Evolutionary conservation across 2,329 filamentous ascomycete species (phyloP).

Genomic region (Alternaria metachromatica): DNA sequence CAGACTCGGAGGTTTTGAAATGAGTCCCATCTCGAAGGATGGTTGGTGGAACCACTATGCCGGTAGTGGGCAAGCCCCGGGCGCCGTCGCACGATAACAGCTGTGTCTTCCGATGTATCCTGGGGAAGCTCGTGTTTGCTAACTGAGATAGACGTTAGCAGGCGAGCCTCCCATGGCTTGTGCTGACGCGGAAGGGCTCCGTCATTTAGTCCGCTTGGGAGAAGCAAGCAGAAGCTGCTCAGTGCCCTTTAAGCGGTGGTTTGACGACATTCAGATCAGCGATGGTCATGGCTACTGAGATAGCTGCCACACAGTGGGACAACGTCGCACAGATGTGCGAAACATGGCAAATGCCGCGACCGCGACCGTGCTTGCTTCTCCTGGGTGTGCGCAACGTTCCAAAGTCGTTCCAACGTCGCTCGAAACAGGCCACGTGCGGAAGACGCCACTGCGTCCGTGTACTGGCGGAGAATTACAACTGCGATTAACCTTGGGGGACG

Average conservation of each 20-base stretch:
- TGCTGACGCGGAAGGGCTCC: conserved; percentile 7
- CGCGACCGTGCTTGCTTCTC: not conserved
- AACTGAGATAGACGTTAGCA: conserved; percentile 14
- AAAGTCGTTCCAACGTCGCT: not conserved
- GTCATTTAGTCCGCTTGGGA: not conserved
- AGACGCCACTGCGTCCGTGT: not conserved
- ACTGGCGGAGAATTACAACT: conserved; percentile 15
- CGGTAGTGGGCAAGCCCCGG: conserved; percentile 17
- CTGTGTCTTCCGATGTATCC: conserved; percentile 21
- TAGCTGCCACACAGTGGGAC: conserved; percentile 1
- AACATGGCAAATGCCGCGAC: not conserved
- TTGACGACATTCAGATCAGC: conserved; percentile 6
- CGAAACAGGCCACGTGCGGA: not conserved
- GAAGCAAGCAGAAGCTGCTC: not conserved
- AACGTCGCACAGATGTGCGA: not conserved
- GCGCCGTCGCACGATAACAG: conserved; percentile 24
- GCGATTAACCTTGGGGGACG: not conserved
- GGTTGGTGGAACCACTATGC: conserved; percentile 37
- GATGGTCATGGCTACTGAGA: not conserved
- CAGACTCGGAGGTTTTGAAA: conserved; percentile 26
- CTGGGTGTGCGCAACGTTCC: not conserved
- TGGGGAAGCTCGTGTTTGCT: conserved; percentile 30
- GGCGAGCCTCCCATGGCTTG: conserved; percentile 2
- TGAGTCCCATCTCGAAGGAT: conserved; percentile 25
- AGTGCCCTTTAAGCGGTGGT: conserved; percentile 1